Evolutionary conservation across 495 filamentous ascomycete genomes (phyloP), one percentile per base, ranked within the genome.

Genomic region (Penicillium soppii): DNA sequence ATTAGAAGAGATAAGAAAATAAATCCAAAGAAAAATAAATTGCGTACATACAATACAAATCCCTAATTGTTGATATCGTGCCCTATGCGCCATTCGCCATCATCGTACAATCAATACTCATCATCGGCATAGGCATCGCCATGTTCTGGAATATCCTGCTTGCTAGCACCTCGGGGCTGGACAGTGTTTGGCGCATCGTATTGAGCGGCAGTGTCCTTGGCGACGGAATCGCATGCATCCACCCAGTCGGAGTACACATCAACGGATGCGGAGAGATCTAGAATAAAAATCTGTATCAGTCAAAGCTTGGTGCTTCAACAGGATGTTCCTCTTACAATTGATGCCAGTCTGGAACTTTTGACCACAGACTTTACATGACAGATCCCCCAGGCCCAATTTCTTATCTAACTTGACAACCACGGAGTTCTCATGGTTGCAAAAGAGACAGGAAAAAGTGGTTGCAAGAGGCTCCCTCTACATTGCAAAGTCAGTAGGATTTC

Each of bases 231-330:
- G 65, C 94, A 96, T 29, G 94, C 94, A 72, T 98, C 94, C 43
- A 98, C 87, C 94, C 94, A 98, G 63, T 97, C 95, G 25, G 90
- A 89, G 64, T 97, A 98, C 13, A 98, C 92, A 61, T 98, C 94
- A 23, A 98, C 90, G 1, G 88, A 79, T 13, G 87, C 87, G 29
- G 90, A 92, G 47, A 97, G 84, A 64, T 91, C 91, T 95, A 43
- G 4, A 32, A 12, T 1, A 43, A 22, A 17, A 27, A 23, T 17
- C 17, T 42, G 19, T 20, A 21, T 53, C 16, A 56, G 56, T 43
- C 25, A 53, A 27, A 17, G n/a, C 22, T 30, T 7, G 12, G 29
- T 21, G 20, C 27, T 13, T 13, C 44, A 20, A 19, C 33, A 17
- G 29, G 19, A 33, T 5, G 17, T 21, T n/a, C 5, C n/a, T 55